These are phyloP conservation scores for Ricinus communis DNA, from an alignment of 345 rosid species.

Conservation along the genomic window DNA sequence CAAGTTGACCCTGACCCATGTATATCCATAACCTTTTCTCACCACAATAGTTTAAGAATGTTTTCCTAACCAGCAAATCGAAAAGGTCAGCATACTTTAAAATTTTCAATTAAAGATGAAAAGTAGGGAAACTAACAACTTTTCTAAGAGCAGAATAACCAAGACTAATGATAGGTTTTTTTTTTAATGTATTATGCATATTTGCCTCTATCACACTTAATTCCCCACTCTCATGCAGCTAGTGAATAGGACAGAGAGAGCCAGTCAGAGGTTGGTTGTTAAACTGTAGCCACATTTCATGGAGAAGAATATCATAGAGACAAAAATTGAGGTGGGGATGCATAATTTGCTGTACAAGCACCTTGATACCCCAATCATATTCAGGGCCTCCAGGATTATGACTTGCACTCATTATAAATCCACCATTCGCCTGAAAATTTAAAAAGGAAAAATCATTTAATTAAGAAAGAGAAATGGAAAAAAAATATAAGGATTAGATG, in stretches of 20 bases:
- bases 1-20: too few relatives aligned
- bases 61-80: background rate
- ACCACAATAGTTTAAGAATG: background rate
- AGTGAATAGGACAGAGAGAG: background rate
- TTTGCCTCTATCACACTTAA: background rate
- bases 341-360: constrained; percentile 18
- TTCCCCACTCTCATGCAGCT: background rate
- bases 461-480: constrained; percentile 5
- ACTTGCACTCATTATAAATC: constrained; percentile 97
- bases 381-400: constrained; percentile 96
- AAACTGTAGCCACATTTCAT: background rate
- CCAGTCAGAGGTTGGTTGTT: background rate
- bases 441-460: background rate
- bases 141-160: background rate
- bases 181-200: background rate
- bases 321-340: background rate
- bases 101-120: background rate
- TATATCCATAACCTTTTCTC: background rate
- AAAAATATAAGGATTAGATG: background rate
- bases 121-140: background rate
- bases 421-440: constrained; percentile 74
- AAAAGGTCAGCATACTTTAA: background rate
- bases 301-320: background rate
- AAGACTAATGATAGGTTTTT: background rate
- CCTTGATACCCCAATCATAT: constrained; percentile 99